Evolutionary conservation across 2,329 filamentous ascomycete species (phyloP).

Genomic region (Paramyrothecium sp.): DNA sequence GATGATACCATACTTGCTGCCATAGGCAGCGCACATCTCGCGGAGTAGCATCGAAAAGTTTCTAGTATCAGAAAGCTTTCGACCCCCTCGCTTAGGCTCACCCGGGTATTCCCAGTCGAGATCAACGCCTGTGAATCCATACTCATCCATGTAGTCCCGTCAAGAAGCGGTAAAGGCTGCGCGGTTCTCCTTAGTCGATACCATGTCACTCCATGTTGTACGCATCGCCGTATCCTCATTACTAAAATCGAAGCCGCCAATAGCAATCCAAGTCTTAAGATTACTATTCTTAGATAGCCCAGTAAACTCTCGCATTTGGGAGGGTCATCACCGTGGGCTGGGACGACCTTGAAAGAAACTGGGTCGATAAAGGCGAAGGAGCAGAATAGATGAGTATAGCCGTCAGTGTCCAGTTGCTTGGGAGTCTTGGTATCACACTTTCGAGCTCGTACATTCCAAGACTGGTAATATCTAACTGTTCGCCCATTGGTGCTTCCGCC

Average conservation of each 20-base stretch:
- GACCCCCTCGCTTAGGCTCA: slow-evolving; percentile 31
- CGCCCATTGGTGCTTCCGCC: slow-evolving; percentile 19
- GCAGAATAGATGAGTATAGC: slow-evolving; percentile 11
- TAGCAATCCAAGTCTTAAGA: slow-evolving; percentile 34
- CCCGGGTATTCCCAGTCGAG: slow-evolving; percentile 47
- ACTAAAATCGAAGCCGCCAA: slow-evolving; percentile 41
- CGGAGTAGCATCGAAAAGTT: slow-evolving; percentile 33
- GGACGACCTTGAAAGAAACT: slow-evolving; percentile 15
- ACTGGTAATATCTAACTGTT: slow-evolving; percentile 11
- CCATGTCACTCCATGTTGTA: slow-evolving; percentile 15
- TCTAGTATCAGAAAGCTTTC: slow-evolving; percentile 24
- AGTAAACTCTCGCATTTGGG: slow-evolving; percentile 4
- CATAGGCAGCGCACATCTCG: slow-evolving; percentile 29
- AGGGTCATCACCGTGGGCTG: background rate
- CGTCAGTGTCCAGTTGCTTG: slow-evolving; percentile 7
- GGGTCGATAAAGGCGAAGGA: slow-evolving; percentile 27
- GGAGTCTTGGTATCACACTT: slow-evolving; percentile 6
- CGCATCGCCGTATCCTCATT: slow-evolving; percentile 15
- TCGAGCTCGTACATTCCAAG: slow-evolving; percentile 8
- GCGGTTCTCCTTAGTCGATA: slow-evolving; percentile 18
- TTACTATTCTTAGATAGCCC: slow-evolving; percentile 10
- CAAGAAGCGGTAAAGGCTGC: slow-evolving; percentile 35
- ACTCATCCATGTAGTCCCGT: slow-evolving; percentile 11
- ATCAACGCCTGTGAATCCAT: slow-evolving; percentile 34
- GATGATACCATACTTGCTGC: slow-evolving; percentile 36